Conservation (phyloP, 257 asterid species). For the Prunella vulgaris region DNA sequence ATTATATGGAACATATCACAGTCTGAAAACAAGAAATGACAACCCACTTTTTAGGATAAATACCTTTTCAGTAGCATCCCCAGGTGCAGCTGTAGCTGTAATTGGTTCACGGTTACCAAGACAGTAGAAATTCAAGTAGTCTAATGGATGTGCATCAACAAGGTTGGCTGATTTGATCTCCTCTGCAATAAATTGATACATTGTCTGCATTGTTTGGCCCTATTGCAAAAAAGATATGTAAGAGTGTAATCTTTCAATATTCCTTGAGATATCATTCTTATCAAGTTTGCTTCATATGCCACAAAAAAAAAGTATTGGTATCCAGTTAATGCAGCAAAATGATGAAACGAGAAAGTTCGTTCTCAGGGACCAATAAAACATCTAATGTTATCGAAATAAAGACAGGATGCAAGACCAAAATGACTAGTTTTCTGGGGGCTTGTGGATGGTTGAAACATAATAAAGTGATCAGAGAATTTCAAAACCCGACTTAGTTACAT, state of each 20-base stretch:
- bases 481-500: not conserved
- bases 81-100: constrained; percentile 32
- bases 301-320: not conserved
- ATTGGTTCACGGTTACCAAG: constrained; percentile 80
- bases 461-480: not conserved
- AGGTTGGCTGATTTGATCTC: constrained; percentile 66
- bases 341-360: constrained; percentile 1
- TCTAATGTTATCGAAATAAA: not conserved
- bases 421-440: not conserved
- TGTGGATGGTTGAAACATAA: not conserved
- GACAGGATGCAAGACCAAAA: not conserved
- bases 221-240: constrained; percentile 25
- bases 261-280: not conserved
- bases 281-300: constrained; percentile 10
- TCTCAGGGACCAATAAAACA: not conserved
- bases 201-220: constrained; percentile 81
- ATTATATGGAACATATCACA: not conserved
- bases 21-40: constrained; percentile 5
- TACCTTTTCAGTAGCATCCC: constrained; percentile 59
- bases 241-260: constrained; percentile 5
- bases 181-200: constrained; percentile 65
- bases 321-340: constrained; percentile 3
- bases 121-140: constrained; percentile 83
- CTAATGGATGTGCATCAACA: constrained; percentile 55
- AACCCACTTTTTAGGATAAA: constrained; percentile 8